Conservation (phyloP, 495 filamentous ascomycete genomes). For the Aspergillus egyptiacus region DNA sequence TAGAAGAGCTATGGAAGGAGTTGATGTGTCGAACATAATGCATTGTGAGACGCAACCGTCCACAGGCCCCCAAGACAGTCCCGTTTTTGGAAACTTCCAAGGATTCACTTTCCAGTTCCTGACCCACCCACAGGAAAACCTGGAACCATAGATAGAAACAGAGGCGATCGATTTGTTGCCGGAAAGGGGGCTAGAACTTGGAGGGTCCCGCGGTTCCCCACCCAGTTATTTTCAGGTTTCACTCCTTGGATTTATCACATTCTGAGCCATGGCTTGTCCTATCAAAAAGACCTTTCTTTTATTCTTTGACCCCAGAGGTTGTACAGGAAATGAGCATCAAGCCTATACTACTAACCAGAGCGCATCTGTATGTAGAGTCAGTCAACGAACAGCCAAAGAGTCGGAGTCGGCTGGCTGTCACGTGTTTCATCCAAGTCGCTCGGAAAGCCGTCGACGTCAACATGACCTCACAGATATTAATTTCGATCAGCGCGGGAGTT, state of each 20-base stretch:
- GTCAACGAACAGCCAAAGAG: not conserved
- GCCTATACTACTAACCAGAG: not conserved
- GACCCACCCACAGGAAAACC: not conserved
- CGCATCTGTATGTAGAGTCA: not conserved
- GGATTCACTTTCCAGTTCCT: too few species aligned
- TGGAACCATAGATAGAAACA: not conserved
- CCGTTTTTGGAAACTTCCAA: too few species aligned
- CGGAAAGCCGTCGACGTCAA: slow-evolving; percentile 3
- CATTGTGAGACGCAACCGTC: too few species aligned
- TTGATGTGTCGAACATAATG: too few species aligned
- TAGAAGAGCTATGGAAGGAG: too few species aligned
- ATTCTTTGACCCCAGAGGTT: not conserved
- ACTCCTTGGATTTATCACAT: not conserved
- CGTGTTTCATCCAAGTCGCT: too few species aligned
- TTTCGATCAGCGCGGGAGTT: slow-evolving; percentile 1
- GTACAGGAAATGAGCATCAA: not conserved
- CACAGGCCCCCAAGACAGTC: too few species aligned
- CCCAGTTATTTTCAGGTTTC: slow-evolving; percentile 7
- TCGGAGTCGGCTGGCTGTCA: not conserved
- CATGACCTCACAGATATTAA: slow-evolving; percentile 2
- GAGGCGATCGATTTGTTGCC: not conserved
- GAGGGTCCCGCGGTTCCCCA: not conserved
- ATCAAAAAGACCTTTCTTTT: not conserved
- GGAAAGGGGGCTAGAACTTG: not conserved
- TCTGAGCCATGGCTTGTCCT: too few species aligned